Conservation (phyloP, 2,329 filamentous ascomycete genomes). For the Colletotrichum neosansevieriae region DNA sequence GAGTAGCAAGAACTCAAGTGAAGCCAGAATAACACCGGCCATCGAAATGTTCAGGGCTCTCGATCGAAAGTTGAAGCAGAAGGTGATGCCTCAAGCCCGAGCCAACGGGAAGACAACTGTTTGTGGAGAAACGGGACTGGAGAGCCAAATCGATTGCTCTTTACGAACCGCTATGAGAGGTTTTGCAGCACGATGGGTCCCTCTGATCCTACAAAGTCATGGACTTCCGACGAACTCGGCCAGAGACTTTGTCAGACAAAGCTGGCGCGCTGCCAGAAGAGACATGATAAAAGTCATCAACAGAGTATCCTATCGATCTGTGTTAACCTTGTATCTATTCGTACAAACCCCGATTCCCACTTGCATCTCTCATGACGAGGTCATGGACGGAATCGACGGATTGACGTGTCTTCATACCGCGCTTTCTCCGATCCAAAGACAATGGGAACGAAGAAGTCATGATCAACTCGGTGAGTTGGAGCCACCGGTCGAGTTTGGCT, state of each 20-base stretch:
- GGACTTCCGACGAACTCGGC: not conserved
- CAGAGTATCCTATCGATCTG: slow-evolving; percentile 33
- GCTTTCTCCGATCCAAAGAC: slow-evolving; percentile 29
- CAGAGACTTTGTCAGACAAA: slow-evolving; percentile 13
- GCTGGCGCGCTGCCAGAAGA: slow-evolving; percentile 35
- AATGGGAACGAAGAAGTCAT: slow-evolving; percentile 13
- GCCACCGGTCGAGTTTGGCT: not conserved
- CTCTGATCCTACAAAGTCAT: not conserved
- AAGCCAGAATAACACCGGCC: not conserved
- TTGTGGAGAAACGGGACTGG: too few relatives aligned
- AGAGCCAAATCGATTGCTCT: not conserved
- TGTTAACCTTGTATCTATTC: slow-evolving; percentile 35
- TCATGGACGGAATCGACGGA: slow-evolving; percentile 30
- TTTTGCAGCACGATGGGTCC: slow-evolving; percentile 19
- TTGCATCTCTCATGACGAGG: slow-evolving; percentile 36
- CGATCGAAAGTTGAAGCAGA: not conserved
- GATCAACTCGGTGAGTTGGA: not conserved
- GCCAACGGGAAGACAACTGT: too few relatives aligned
- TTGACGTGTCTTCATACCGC: slow-evolving; percentile 32
- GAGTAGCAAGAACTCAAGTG: not conserved
- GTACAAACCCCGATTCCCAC: slow-evolving; percentile 33
- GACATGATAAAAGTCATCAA: slow-evolving; percentile 40
- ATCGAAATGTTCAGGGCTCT: not conserved
- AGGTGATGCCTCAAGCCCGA: not conserved
- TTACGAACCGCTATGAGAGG: slow-evolving; percentile 5